A percentile compares a stretch with the other conserved stretches of the same genome.
These are phyloP conservation scores for Diaporthe amygdali DNA, from an alignment of 2,329 filamentous ascomycete species.

Conservation along the genomic window DNA sequence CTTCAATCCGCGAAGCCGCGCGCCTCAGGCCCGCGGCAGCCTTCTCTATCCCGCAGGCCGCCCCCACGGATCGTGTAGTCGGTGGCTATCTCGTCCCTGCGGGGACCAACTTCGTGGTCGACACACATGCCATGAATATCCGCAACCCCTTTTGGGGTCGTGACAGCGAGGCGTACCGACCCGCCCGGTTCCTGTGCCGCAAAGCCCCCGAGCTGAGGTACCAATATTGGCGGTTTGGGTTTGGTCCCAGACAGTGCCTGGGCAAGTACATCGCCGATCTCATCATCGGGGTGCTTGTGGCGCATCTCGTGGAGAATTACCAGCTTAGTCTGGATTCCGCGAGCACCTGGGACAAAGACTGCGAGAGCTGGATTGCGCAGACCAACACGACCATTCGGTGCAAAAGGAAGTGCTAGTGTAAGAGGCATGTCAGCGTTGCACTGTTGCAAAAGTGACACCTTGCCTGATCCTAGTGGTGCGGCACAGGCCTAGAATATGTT, in stretches of 20 bases:
- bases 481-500: no score
- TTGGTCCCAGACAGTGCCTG: slow-evolving; percentile 49
- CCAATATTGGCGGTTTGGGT: slow-evolving; percentile 49
- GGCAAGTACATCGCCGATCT: slow-evolving; percentile 47
- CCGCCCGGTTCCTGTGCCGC: slow-evolving; percentile 34
- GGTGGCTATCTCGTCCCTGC: slow-evolving; percentile 42
- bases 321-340: not conserved
- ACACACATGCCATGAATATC: slow-evolving; percentile 48
- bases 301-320: slow-evolving; percentile 26
- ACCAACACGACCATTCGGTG: no score
- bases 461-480: no score
- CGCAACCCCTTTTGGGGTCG: slow-evolving; percentile 43
- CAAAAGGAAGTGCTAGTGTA: no score
- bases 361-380: not conserved
- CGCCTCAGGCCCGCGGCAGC: slow-evolving; percentile 44
- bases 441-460: no score
- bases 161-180: slow-evolving; percentile 40
- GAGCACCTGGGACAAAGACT: not conserved
- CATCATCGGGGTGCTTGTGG: slow-evolving; percentile 33
- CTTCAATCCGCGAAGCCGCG: slow-evolving; percentile 45
- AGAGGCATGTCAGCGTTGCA: no score
- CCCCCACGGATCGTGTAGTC: slow-evolving; percentile 39
- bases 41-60: slow-evolving; percentile 46
- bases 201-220: slow-evolving; percentile 36
- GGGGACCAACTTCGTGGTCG: slow-evolving; percentile 46